These are phyloP conservation scores for Populus trichocarpa DNA, from an alignment of 441 rosid species.

Conservation along the genomic window DNA sequence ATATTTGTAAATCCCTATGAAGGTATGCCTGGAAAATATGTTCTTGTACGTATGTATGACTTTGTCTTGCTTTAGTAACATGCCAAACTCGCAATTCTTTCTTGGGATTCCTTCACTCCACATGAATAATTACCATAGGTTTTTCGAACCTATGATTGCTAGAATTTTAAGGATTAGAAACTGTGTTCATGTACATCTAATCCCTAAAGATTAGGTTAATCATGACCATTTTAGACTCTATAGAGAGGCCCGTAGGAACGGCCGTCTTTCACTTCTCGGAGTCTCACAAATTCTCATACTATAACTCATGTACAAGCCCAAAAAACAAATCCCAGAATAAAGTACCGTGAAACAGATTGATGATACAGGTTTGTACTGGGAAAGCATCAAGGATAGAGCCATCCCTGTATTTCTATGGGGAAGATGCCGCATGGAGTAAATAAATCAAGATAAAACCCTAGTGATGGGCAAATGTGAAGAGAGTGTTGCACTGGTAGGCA, in stretches of 20 bases:
- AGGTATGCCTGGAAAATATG: conserved; percentile 45
- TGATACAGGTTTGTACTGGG: background rate
- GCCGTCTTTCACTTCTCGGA: too few species aligned
- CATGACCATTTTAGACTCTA: conserved; percentile 23
- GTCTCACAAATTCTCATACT: too few species aligned
- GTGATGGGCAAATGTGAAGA: conserved; percentile 21
- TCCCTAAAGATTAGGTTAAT: conserved; percentile 23
- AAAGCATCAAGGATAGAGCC: background rate
- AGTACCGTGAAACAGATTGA: background rate
- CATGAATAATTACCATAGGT: conserved; percentile 6
- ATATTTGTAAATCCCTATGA: conserved; percentile 50
- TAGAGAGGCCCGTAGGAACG: conserved; percentile 1
- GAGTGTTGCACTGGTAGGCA: conserved; percentile 10
- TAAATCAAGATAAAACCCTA: background rate
- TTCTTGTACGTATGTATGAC: conserved; percentile 34
- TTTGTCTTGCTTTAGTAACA: conserved; percentile 84
- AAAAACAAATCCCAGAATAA: background rate
- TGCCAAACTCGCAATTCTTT: conserved; percentile 64
- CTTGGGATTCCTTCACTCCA: conserved; percentile 78
- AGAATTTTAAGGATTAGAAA: conserved; percentile 16
- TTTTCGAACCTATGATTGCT: conserved; percentile 19
- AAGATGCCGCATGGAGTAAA: background rate
- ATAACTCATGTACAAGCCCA: background rate
- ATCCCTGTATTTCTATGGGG: too few species aligned
- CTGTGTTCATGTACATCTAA: conserved; percentile 24